Base-by-base conservation (phyloP, 1,284 basidiomycete genomes). In the Ceratobasidium sp. region DNA sequence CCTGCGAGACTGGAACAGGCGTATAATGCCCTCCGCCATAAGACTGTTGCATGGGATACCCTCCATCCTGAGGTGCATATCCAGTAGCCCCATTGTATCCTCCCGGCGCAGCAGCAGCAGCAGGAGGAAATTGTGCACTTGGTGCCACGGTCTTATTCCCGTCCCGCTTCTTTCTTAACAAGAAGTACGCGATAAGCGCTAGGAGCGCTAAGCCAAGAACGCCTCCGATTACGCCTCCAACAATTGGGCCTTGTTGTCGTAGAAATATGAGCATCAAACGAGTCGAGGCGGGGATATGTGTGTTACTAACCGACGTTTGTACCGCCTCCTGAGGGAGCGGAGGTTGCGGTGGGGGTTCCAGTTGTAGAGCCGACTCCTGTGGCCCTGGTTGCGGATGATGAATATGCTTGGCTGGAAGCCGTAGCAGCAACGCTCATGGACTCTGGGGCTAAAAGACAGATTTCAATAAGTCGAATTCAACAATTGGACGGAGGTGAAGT, bases 201-300 rank as follows among this genome's bases (percentile, higher is more conserved):
- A 79, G 9, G 13, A 78, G 41, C 0, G 73, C 66, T 8, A 77
- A 43, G 0, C 73, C 78, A 6, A 76, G 59, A 1, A 79, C 44
- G 11, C 77, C 79, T 1, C 79, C 79, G 13, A 79, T 78, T 2
- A 79, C 79, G 8, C 79, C 79, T 23, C 79, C 78, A 2, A 57
- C 77, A 43, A 79, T 79, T 0, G 77, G 76, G 26, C 77, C 79
- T 70, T 35, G 11, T 30, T 26, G 5, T 6, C 32, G 32, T 52
- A 9, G 46, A 38, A 64, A 32, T 35, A 50, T 23, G 16, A 13
- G 11, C 30, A n/a, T 23, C 16, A 32, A 43, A 57, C 1, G 8
- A n/a, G 26, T 38, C 35, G 11, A 38, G 35, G 35, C 35, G 35
- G 11, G 11, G 35, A 11, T 32, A 58, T 58, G 43, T 35, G 67